Evolutionary conservation across 2,329 filamentous ascomycete species (phyloP).

Genomic region (Pseudogymnoascus sp.): DNA sequence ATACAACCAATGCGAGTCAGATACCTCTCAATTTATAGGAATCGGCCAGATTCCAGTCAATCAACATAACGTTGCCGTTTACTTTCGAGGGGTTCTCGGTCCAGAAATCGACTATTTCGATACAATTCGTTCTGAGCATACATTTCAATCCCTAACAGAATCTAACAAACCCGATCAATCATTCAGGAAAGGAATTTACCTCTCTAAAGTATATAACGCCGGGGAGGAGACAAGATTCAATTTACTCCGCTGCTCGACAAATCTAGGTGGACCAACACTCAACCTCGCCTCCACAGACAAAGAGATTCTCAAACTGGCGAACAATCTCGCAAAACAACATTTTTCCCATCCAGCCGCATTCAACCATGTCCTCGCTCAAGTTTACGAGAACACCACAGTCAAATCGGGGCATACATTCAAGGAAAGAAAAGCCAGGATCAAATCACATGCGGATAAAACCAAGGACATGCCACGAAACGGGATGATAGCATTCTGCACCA

Average conservation of each 20-base stretch:
- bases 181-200: not conserved
- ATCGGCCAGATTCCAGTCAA: not conserved
- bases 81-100: not conserved
- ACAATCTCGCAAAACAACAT: not conserved
- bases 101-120: not conserved
- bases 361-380: not conserved
- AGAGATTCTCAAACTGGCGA: not conserved
- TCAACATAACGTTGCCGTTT: not conserved
- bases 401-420: not conserved
- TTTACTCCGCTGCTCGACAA: not conserved
- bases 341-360: not conserved
- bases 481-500: not conserved
- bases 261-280: not conserved
- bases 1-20: not conserved
- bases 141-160: not conserved
- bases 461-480: not conserved
- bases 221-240: not conserved
- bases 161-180: not conserved
- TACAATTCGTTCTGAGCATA: not conserved
- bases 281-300: not conserved
- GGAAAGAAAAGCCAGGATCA: not conserved
- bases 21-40: too few species aligned
- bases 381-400: not conserved
- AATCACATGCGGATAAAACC: not conserved
- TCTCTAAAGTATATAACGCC: not conserved